A percentile compares a stretch with the other conserved stretches of the same genome.
Conservation (phyloP, 225 moss, liverwort and hornwort genomes). For the Lunularia cruciata region DNA sequence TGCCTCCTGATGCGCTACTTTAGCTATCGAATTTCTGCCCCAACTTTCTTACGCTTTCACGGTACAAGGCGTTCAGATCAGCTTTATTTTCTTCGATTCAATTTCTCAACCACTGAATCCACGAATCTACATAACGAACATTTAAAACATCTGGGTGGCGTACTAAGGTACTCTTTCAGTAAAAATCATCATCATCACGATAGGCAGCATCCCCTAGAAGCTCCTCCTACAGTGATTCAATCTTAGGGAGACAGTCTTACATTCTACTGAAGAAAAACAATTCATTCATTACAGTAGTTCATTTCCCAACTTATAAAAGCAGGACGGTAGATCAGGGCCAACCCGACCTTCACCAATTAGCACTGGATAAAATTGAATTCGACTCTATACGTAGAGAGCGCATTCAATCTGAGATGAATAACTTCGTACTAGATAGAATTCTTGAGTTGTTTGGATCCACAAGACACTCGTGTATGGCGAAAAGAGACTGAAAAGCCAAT, state of each 20-base stretch:
- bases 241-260: background rate
- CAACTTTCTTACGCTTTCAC: background rate
- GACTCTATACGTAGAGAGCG: too few species aligned
- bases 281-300: too few species aligned
- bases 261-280: background rate
- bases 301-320: too few species aligned
- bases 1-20: background rate
- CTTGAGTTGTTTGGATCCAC: background rate
- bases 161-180: background rate
- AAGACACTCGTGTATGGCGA: background rate
- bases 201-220: background rate
- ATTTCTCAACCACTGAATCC: background rate
- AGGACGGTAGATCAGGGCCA: too few species aligned
- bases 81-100: background rate
- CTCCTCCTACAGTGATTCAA: background rate
- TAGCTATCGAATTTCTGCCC: background rate
- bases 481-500: background rate
- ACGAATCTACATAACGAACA: background rate
- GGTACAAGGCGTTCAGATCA: too few species aligned
- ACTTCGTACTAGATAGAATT: background rate
- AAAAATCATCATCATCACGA: background rate
- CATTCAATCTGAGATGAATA: background rate
- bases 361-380: too few species aligned
- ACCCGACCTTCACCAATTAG: too few species aligned
- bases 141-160: background rate